These are phyloP conservation scores for Rhododendron simsii DNA, from an alignment of 148 eudicot genomes.

Conservation along the genomic window DNA sequence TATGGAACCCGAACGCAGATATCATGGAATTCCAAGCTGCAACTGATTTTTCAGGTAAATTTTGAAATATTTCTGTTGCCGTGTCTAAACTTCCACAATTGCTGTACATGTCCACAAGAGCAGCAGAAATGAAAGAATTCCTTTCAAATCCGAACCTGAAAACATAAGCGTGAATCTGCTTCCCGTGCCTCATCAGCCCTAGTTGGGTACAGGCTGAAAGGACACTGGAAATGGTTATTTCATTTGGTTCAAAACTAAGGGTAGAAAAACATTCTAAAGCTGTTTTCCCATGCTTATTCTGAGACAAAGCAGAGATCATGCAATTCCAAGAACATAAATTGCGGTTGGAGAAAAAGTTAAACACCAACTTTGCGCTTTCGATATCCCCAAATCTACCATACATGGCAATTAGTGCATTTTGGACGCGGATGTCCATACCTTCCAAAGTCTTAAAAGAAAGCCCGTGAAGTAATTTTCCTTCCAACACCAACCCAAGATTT, in stretches of 20 bases:
- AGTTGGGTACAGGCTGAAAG: conserved; percentile 48
- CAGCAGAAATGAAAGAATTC: conserved; percentile 34
- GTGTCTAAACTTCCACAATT: conserved; percentile 39
- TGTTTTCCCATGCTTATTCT: conserved; percentile 32
- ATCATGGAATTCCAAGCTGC: conserved; percentile 50
- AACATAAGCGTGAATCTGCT: conserved; percentile 36
- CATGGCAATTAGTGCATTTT: conserved; percentile 43
- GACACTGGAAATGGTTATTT: conserved; percentile 40
- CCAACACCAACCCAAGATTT: conserved; percentile 22
- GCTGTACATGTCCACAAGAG: conserved; percentile 46
- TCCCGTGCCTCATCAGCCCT: conserved; percentile 33
- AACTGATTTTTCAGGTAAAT: conserved; percentile 23
- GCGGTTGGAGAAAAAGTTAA: conserved; percentile 14
- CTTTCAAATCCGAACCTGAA: conserved; percentile 24
- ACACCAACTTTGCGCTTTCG: conserved; percentile 27
- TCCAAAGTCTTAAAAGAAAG: conserved; percentile 30
- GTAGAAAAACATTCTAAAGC: conserved; percentile 29
- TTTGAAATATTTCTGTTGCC: conserved; percentile 22
- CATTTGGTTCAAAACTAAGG: conserved; percentile 40
- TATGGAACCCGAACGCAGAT: conserved; percentile 46
- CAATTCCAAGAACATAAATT: conserved; percentile 52
- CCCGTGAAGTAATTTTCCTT: conserved; percentile 37
- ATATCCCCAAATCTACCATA: conserved; percentile 40
- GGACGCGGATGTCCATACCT: conserved; percentile 27
- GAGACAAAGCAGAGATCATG: conserved; percentile 38